Evolutionary conservation across 768 basidiomycete species (phyloP).

Genomic region (Daedalea quercina): DNA sequence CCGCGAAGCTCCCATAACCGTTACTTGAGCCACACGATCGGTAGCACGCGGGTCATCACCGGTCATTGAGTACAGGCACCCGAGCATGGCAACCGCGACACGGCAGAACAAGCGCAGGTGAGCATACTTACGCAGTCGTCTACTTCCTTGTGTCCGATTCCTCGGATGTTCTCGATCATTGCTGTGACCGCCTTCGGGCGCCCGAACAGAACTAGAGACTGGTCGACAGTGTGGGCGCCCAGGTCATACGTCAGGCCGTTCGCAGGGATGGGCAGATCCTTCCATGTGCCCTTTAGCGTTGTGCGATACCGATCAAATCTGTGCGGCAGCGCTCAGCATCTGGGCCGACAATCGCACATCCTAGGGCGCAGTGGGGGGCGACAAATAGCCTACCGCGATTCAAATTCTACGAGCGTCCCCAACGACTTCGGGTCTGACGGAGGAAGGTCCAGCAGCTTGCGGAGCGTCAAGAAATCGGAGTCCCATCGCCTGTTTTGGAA

Average conservation of each 20-base stretch:
- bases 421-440: conserved; percentile 44
- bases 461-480: conserved; percentile 67
- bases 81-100: not conserved
- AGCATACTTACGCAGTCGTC: conserved; percentile 53
- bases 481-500: conserved; percentile 79
- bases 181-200: conserved; percentile 62
- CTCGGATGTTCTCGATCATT: conserved; percentile 62
- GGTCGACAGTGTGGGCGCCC: conserved; percentile 77
- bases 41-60: too few species aligned
- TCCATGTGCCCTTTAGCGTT: conserved; percentile 68
- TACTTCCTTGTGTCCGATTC: conserved; percentile 54
- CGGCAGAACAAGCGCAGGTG: not conserved
- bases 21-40: too few species aligned
- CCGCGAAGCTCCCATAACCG: too few species aligned
- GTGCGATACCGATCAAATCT: conserved; percentile 75
- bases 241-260: conserved; percentile 72
- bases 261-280: conserved; percentile 57
- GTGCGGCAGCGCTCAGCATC: not conserved
- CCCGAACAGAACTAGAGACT: conserved; percentile 70
- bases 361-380: not conserved
- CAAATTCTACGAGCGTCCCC: conserved; percentile 63
- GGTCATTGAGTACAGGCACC: not conserved
- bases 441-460: conserved; percentile 49
- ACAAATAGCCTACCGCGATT: conserved; percentile 49
- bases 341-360: too few species aligned